Evolutionary conservation across 73 alveolate species (phyloP).

Genomic region (Loxodes magnus): DNA sequence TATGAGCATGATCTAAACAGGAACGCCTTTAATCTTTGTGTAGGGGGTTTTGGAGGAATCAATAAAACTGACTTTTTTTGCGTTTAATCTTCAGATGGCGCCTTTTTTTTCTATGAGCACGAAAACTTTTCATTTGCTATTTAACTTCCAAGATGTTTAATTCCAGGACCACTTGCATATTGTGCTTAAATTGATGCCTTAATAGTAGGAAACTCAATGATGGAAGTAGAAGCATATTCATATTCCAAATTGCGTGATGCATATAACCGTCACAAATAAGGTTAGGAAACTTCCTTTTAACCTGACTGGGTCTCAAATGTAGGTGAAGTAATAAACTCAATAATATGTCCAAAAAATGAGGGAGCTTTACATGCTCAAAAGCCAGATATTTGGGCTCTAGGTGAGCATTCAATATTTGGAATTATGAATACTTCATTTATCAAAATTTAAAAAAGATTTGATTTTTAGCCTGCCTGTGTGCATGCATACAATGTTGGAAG

Average conservation of each 20-base stretch:
- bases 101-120: conserved; percentile 39
- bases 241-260: conserved; percentile 27
- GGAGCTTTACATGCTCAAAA: not conserved
- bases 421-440: conserved; percentile 8
- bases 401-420: conserved; percentile 21
- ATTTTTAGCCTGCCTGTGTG: conserved; percentile 41
- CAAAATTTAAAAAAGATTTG: conserved; percentile 38
- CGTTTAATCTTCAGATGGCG: conserved; percentile 64
- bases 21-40: conserved; percentile 40
- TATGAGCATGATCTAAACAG: conserved; percentile 36
- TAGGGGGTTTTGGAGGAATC: conserved; percentile 35
- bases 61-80: conserved; percentile 28
- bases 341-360: conserved; percentile 11
- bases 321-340: too few species aligned
- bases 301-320: conserved; percentile 4
- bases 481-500: conserved; percentile 23
- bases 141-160: conserved; percentile 39
- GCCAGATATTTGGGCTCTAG: conserved; percentile 7
- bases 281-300: not conserved
- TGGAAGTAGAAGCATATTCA: conserved; percentile 45
- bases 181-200: conserved; percentile 25
- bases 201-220: conserved; percentile 25
- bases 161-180: conserved; percentile 56
- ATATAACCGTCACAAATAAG: conserved; percentile 14
- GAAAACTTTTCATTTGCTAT: conserved; percentile 28